These are phyloP conservation scores for Daldinia vernicosa DNA, from an alignment of 495 filamentous ascomycete species.

Conservation along the genomic window DNA sequence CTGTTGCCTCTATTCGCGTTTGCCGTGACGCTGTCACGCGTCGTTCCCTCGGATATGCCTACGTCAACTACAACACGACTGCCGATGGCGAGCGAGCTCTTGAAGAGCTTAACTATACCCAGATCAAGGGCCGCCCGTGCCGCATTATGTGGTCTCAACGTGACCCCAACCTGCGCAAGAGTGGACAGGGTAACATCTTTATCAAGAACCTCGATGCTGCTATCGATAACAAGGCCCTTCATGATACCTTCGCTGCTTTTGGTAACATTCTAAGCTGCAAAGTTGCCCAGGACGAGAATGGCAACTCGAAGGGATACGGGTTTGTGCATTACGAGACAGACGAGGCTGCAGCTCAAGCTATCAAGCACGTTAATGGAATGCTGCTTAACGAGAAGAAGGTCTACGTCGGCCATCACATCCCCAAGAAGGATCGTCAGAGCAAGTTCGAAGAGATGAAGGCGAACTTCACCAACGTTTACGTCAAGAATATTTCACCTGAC, in stretches of 20 bases:
- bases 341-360: conserved; percentile 93
- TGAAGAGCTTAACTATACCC: conserved; percentile 99
- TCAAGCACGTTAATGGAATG: conserved; percentile 99
- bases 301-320: conserved; percentile 96
- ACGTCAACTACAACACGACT: conserved; percentile 99
- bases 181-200: conserved; percentile 98
- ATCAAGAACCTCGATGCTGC: conserved; percentile 99
- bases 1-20: conserved; percentile 98
- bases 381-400: conserved; percentile 99
- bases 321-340: conserved; percentile 99
- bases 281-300: conserved; percentile 96
- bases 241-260: conserved; percentile 99
- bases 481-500: conserved; percentile 95
- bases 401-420: conserved; percentile 98
- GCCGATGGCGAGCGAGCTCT: conserved; percentile 96
- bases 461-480: conserved; percentile 99
- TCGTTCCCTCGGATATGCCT: conserved; percentile 98
- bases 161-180: conserved; percentile 98
- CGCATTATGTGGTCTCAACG: conserved; percentile 99
- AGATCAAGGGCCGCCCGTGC: conserved; percentile 98
- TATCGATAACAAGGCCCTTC: conserved; percentile 99
- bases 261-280: conserved; percentile 99
- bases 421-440: conserved; percentile 99
- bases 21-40: conserved; percentile 99
- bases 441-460: conserved; percentile 99